A percentile compares a stretch with the other conserved stretches of the same genome.
Evolutionary conservation across 768 basidiomycete species (phyloP).

Genomic region (Tylopilus vinaceipallidus): DNA sequence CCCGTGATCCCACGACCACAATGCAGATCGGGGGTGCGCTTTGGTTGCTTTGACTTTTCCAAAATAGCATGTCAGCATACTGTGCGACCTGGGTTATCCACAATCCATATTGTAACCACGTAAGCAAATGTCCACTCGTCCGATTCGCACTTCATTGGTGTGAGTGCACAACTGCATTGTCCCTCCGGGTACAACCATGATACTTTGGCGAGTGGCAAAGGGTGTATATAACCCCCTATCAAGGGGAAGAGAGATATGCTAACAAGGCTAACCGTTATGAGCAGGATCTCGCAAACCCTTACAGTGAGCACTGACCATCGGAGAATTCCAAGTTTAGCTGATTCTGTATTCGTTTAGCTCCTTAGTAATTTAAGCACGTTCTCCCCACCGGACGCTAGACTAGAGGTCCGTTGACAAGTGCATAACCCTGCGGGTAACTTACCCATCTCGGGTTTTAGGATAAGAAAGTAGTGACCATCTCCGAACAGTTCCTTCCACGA

Average conservation of each 20-base stretch:
- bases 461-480: constrained; percentile 19
- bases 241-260: not conserved
- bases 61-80: no score
- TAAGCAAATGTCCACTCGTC: constrained; percentile 11
- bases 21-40: no score
- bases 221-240: constrained; percentile 23
- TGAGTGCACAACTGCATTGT: constrained; percentile 23
- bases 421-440: constrained; percentile 3
- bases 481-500: constrained; percentile 29
- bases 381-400: constrained; percentile 6
- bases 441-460: constrained; percentile 13
- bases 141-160: constrained; percentile 9
- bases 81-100: constrained; percentile 1
- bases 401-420: constrained; percentile 19
- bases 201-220: constrained; percentile 27
- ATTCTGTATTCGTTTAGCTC: constrained; percentile 15
- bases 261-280: constrained; percentile 16
- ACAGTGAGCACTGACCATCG: constrained; percentile 22
- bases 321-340: not conserved
- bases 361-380: constrained; percentile 26
- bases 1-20: constrained; percentile 1
- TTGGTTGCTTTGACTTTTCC: no score
- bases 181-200: constrained; percentile 1
- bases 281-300: constrained; percentile 32
- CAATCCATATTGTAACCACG: not conserved